phyloP scores from a whole-genome alignment of 306 rosid species.

The Senna siamea region DNA sequence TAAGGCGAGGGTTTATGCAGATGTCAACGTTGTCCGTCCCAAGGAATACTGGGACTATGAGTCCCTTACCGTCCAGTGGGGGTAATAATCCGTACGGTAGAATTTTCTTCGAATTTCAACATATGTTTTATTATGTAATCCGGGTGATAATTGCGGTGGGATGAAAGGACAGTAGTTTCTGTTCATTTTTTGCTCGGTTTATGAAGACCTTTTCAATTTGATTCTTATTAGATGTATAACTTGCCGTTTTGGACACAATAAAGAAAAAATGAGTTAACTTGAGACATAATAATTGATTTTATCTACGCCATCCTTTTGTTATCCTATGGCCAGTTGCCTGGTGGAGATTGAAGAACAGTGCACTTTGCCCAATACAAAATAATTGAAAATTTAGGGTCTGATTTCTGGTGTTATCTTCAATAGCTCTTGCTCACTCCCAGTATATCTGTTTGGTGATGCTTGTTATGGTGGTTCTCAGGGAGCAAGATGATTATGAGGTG shows the following conservation, averaged over 20 bases:
- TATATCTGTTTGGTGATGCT: background rate
- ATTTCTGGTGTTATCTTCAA: background rate
- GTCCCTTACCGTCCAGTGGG: constrained; percentile 94
- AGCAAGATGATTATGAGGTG: constrained; percentile 95
- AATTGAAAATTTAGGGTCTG: constrained; percentile 21
- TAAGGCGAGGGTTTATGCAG: constrained; percentile 81
- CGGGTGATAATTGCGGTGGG: background rate
- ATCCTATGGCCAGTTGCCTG: background rate
- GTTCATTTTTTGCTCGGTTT: background rate
- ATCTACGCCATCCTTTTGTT: background rate
- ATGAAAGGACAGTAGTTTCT: background rate
- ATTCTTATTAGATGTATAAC: background rate
- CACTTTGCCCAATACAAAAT: background rate
- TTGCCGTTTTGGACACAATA: background rate
- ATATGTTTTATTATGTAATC: background rate
- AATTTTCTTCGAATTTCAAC: background rate
- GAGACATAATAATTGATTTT: background rate
- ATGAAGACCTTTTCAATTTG: background rate
- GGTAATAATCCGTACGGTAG: constrained; percentile 45
- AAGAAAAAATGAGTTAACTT: background rate
- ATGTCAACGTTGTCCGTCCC: constrained; percentile 88
- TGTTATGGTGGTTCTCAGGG: constrained; percentile 51
- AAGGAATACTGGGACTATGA: constrained; percentile 96
- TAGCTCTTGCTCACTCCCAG: background rate
- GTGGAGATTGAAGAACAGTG: background rate